A percentile compares a stretch with the other conserved stretches of the same genome.
Conservation (phyloP, 495 filamentous ascomycete species). For the Podospora appendiculata region DNA sequence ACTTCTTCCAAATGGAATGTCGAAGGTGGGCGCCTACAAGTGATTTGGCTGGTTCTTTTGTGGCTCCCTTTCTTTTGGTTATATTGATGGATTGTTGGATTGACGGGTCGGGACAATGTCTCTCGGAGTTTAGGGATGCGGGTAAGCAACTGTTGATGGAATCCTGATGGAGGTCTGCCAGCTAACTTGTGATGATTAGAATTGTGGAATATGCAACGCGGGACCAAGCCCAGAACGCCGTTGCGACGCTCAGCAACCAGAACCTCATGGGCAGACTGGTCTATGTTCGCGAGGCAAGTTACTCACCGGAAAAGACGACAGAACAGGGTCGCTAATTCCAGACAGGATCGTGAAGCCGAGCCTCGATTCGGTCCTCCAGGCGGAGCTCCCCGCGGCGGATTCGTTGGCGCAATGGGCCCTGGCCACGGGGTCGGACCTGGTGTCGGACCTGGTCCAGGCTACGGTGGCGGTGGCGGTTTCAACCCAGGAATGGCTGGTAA, state of each 20-base stretch:
- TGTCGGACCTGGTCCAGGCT: slow-evolving; percentile 25
- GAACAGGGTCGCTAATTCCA: slow-evolving; percentile 4
- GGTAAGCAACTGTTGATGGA: slow-evolving; percentile 56
- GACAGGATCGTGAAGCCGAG: slow-evolving; percentile 87
- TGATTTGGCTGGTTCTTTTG: slow-evolving; percentile 78
- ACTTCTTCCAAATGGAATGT: slow-evolving; percentile 99
- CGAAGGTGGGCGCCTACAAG: slow-evolving; percentile 98
- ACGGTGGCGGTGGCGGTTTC: slow-evolving; percentile 31
- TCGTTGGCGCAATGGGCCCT: slow-evolving; percentile 40
- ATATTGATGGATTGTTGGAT: slow-evolving; percentile 92
- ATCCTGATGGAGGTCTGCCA: slow-evolving; percentile 6
- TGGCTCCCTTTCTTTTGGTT: slow-evolving; percentile 59
- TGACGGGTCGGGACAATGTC: slow-evolving; percentile 97
- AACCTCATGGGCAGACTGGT: slow-evolving; percentile 96
- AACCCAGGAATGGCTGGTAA: slow-evolving; percentile 37
- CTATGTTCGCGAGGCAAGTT: slow-evolving; percentile 90
- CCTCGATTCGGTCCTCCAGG: slow-evolving; percentile 76
- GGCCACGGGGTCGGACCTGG: slow-evolving; percentile 33
- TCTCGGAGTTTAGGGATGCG: slow-evolving; percentile 98
- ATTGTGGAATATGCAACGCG: slow-evolving; percentile 99
- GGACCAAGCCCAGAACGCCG: slow-evolving; percentile 96
- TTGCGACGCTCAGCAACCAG: slow-evolving; percentile 97
- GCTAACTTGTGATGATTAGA: slow-evolving; percentile 35
- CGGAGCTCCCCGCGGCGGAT: slow-evolving; percentile 53
- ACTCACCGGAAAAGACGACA: background rate